Base-by-base conservation (phyloP, 371 early-diverging fungal species). In the Haplosporangium sp. region DNA sequence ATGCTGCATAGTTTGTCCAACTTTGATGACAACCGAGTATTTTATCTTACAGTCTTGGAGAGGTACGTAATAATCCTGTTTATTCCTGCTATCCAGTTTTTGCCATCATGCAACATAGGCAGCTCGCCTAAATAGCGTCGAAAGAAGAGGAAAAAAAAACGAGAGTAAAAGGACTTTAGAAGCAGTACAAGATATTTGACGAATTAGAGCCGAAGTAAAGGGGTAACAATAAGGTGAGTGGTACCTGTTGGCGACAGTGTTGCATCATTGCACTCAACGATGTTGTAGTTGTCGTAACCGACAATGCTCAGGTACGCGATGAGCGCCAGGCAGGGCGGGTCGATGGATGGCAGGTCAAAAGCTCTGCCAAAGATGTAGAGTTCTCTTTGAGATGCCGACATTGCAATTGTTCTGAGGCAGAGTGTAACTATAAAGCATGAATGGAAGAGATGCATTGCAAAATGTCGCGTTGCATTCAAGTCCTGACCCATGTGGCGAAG, bases 301-400 rank as follows among this genome's bases (percentile, higher is more conserved):
- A 86, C 66, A n/a, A 88, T 74, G 47, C 85, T 83, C 41, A 90
- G 59, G 66, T 86, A 88, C 5, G 88, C 65, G 60, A 88, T 84
- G 41, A 86, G 62, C 14, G 85, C 84, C 52, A 87, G 62, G 66
- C 89, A 89, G 42, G 83, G 85, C 7, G 90, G 87, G 60, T 90
- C 90, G 55, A 89, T 86, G 0, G 90, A 88, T 37, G 88, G 86
- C 36, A 84, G 81, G 66, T 84, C 86, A n/a, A 86, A 82, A 23
- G 85, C 85, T 36, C 84, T 69, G 23, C 89, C 86, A 84, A 87
- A 89, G 29, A 87, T 85, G 73, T 88, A 89, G 41, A 90, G 82
- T 62, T 86, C 85, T 21, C 50, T 50, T 29, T 29, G 29, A 29
- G 29, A 29, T 4, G 29, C 29, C 29, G 29, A 29, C 29, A 29